Evolutionary conservation across 2,329 filamentous ascomycete genomes (phyloP), one percentile per base, ranked within the genome.

Genomic region (Ceratocystis eucalypticola): DNA sequence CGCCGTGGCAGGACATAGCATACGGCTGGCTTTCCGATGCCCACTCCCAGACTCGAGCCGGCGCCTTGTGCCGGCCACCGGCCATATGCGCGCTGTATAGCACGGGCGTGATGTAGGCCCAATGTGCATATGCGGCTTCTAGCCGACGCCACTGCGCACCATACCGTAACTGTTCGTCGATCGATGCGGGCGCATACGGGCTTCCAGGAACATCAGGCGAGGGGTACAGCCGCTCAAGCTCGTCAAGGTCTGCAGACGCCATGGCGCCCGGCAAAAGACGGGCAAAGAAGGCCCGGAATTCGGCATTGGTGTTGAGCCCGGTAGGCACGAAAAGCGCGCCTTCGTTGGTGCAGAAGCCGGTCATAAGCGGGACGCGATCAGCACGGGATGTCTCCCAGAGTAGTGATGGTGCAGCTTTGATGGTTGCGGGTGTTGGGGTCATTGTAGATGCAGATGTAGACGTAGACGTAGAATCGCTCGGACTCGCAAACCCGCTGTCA

Each of bases 341-440:
- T 73, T 91, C 88, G 71, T 89, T 85, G 48, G 83, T 82, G 74
- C 85, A 86, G 76, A 85, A 90, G 6, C 87, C 87, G 0, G 86
- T 88, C 62, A 91, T 75, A 15, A 25, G 68, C 65, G 65, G 61
- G 7, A 53, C 65, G 85, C 77, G 69, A 79, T 45, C 78, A 70
- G 85, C 78, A 72, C 80, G 70, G 85, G 78, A 72, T 5, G 17
- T 44, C 53, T 25, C 25, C 59, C 65, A 55, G 8, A 8, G 44
- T 17, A 79, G 82, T 17, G 0, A 79, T 77, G 0, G 79, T 75
- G 30, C 77, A 72, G 84, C 84, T 5, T n/a, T 28, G 3, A 53
- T 53, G 48, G 48, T 28, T 10, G 48, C 86, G 10, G 80, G 75
- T 30, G 20, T 17, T 22, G 20, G 25, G 48, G 48, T 15, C 22